Base-by-base conservation (phyloP, 2,329 filamentous ascomycete genomes). In the Neoarthrinium moseri region DNA sequence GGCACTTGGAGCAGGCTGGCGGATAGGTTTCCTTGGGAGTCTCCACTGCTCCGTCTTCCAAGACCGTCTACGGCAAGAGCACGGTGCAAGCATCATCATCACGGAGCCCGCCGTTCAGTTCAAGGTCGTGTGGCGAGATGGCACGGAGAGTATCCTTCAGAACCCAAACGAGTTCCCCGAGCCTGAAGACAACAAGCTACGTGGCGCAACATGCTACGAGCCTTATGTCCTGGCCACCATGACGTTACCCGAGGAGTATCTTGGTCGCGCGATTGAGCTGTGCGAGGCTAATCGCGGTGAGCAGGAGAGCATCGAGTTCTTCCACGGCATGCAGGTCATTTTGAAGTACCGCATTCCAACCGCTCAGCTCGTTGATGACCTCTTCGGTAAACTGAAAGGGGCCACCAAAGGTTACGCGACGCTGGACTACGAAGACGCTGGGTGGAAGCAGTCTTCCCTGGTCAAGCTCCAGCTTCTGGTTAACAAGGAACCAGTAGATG, bases 31-130 rank as follows among this genome's bases (percentile, higher is more conserved):
- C 61, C 71, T 99, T 4, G 94, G 94, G n/a, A 97, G 91, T 11
- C 73, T 99, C 38, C 94, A 99, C 66, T 97, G 94, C 70, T 97
- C 91, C n/a, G 94, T 99, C 4, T 99, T 99, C 58, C 91, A 99
- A 68, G 94, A 99, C 66, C 87, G 94, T 1, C 71, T 99, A 43
- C 84, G 90, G 34, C 91, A 96, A 67, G 94, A 99, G 66, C 91
- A 99, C 59, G 94, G 92, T 5, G 87, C 89, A 3, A 94, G 84
- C 59, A 91, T 99, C 62, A 96, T 99, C 67, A 94, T 99, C 63
- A 99, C 94, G 0, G 92, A 95, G 29, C 94, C 94, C 0, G 92
- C 89, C 0, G 94, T 99, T 11, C 91, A 94, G 3, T 95, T 92
- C 58, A 95, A 91, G 64, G 79, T 97, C 6, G 66, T 89, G 8